Percentiles rank a stretch among this genome's conserved stretches.
These are phyloP conservation scores for Ambrosiella beaveri DNA, from an alignment of 2,329 filamentous ascomycete species.

Conservation along the genomic window DNA sequence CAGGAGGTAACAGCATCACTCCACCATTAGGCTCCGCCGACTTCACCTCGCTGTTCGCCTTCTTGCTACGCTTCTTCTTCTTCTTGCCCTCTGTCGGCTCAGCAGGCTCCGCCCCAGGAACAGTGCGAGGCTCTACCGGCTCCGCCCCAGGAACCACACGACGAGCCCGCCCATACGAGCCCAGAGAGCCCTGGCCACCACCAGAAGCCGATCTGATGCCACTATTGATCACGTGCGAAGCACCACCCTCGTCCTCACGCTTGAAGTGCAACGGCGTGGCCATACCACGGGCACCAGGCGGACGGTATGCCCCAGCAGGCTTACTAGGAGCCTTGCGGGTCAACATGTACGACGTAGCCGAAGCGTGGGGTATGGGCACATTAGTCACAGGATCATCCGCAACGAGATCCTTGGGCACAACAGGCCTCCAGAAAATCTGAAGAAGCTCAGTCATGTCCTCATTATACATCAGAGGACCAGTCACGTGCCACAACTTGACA, in stretches of 20 bases:
- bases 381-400: slow-evolving; percentile 55
- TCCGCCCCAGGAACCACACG: slow-evolving; percentile 81
- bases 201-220: slow-evolving; percentile 24
- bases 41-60: slow-evolving; percentile 63
- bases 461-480: slow-evolving; percentile 80
- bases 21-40: slow-evolving; percentile 27
- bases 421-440: slow-evolving; percentile 74
- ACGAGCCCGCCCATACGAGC: slow-evolving; percentile 63
- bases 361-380: slow-evolving; percentile 63
- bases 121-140: slow-evolving; percentile 46
- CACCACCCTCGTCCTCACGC: slow-evolving; percentile 90
- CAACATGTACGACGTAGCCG: slow-evolving; percentile 64
- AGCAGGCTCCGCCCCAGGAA: slow-evolving; percentile 46
- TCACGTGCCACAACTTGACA: slow-evolving; percentile 84
- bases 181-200: slow-evolving; percentile 36
- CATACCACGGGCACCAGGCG: slow-evolving; percentile 78
- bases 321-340: slow-evolving; percentile 90
- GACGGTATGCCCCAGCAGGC: slow-evolving; percentile 89
- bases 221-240: slow-evolving; percentile 68
- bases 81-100: slow-evolving; percentile 85
- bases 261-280: slow-evolving; percentile 88
- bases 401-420: slow-evolving; percentile 40
- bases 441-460: slow-evolving; percentile 92
- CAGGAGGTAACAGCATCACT: slow-evolving; percentile 31
- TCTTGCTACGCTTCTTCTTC: slow-evolving; percentile 95